A percentile compares a stretch with the other conserved stretches of the same genome.
phyloP scores from a whole-genome alignment of 202 grass and related monocot genomes.

The Setaria viridis region DNA sequence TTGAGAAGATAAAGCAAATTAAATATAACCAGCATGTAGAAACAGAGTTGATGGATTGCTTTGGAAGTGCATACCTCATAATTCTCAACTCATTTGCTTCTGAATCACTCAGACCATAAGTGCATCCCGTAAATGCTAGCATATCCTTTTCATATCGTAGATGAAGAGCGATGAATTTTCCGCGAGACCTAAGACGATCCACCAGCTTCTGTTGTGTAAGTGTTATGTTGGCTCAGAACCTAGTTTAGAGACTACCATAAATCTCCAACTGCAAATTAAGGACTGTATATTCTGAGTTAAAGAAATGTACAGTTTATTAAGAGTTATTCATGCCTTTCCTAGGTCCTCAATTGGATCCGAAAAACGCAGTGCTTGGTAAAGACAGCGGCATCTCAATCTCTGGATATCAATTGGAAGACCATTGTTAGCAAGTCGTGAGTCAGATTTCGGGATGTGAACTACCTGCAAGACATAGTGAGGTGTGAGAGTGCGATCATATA shows the following conservation, averaged over 20 bases:
- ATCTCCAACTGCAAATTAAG: slow-evolving; percentile 55
- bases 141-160: slow-evolving; percentile 98
- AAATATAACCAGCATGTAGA: slow-evolving; percentile 31
- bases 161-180: slow-evolving; percentile 89
- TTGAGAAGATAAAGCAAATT: slow-evolving; percentile 38
- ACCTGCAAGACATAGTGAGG: slow-evolving; percentile 60
- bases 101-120: slow-evolving; percentile 63
- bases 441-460: slow-evolving; percentile 91
- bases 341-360: slow-evolving; percentile 77
- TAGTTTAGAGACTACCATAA: slow-evolving; percentile 66
- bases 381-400: slow-evolving; percentile 85
- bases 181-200: slow-evolving; percentile 73
- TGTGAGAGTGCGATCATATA: slow-evolving; percentile 20
- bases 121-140: slow-evolving; percentile 97
- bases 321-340: slow-evolving; percentile 74
- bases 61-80: slow-evolving; percentile 65
- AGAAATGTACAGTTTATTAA: slow-evolving; percentile 39
- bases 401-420: slow-evolving; percentile 95
- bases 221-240: slow-evolving; percentile 86
- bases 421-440: slow-evolving; percentile 90
- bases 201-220: slow-evolving; percentile 98
- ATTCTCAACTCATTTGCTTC: slow-evolving; percentile 85
- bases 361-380: slow-evolving; percentile 83
- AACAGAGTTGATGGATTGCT: slow-evolving; percentile 19
- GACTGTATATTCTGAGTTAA: slow-evolving; percentile 31